These are phyloP conservation scores for Fusarium camptoceras DNA, from an alignment of 2,329 filamentous ascomycete genomes.

Conservation along the genomic window DNA sequence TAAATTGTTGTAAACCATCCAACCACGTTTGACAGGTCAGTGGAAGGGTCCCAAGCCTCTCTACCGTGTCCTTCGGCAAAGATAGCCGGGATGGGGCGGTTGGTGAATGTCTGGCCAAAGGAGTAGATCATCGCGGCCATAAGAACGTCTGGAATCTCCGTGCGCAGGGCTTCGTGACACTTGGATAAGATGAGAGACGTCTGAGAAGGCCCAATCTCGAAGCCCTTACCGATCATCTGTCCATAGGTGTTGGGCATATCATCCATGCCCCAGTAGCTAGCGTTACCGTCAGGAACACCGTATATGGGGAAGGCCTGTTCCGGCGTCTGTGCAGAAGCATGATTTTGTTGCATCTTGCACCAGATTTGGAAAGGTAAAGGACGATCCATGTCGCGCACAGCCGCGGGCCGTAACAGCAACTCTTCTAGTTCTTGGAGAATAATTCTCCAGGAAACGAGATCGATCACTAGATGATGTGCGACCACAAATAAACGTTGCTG, in stretches of 20 bases:
- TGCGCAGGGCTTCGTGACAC: slow-evolving; percentile 45
- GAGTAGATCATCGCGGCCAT: slow-evolving; percentile 47
- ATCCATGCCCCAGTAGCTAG: slow-evolving; percentile 45
- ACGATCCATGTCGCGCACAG: slow-evolving; percentile 21
- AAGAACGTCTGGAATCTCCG: slow-evolving; percentile 52
- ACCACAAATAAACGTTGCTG: slow-evolving; percentile 51
- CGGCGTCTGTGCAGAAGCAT: slow-evolving; percentile 4
- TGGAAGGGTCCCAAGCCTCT: slow-evolving; percentile 46
- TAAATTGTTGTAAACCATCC: slow-evolving; percentile 56
- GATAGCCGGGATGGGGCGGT: slow-evolving; percentile 46
- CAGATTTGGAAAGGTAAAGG: slow-evolving; percentile 53
- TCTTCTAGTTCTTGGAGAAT: slow-evolving; percentile 53
- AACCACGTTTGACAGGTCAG: slow-evolving; percentile 50
- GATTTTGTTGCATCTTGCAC: slow-evolving; percentile 50
- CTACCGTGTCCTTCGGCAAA: slow-evolving; percentile 54
- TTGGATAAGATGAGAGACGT: slow-evolving; percentile 39
- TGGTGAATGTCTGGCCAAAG: slow-evolving; percentile 47
- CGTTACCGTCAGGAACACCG: slow-evolving; percentile 33
- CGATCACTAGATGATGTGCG: slow-evolving; percentile 55
- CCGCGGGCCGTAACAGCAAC: slow-evolving; percentile 42
- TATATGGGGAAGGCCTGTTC: slow-evolving; percentile 45
- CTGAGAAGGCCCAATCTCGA: slow-evolving; percentile 18
- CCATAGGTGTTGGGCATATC: slow-evolving; percentile 35
- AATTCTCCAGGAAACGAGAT: slow-evolving; percentile 61
- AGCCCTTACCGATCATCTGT: slow-evolving; percentile 31